Evolutionary conservation across 371 early-diverging fungal species (phyloP).

Genomic region (Syncephalastrum racemosum): DNA sequence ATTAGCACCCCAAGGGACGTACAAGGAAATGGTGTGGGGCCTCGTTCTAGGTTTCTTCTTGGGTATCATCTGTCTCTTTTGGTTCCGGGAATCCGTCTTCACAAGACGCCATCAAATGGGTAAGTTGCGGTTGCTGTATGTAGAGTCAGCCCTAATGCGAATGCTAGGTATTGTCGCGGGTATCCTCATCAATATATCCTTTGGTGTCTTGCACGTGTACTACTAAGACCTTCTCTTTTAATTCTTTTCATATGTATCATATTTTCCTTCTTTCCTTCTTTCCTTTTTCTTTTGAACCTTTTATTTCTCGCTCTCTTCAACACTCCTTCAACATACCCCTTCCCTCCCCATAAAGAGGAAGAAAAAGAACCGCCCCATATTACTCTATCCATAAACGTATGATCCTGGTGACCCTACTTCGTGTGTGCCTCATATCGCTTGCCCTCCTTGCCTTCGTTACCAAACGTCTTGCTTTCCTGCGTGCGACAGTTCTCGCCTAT

Average conservation of each 20-base stretch:
- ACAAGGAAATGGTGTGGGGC: conserved; percentile 62
- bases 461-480: conserved; percentile 25
- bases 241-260: conserved; percentile 1
- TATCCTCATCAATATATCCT: conserved; percentile 57
- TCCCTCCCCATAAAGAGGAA: too few relatives aligned
- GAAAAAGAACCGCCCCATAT: too few relatives aligned
- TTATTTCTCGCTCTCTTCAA: too few relatives aligned
- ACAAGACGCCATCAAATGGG: conserved; percentile 65
- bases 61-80: conserved; percentile 60
- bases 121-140: conserved; percentile 14
- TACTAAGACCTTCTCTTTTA: conserved; percentile 21
- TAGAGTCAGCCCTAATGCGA: not conserved
- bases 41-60: conserved; percentile 63
- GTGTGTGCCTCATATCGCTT: conserved; percentile 23
- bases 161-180: conserved; percentile 56
- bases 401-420: conserved; percentile 20
- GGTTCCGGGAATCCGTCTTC: conserved; percentile 66
- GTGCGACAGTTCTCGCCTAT: conserved; percentile 41
- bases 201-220: conserved; percentile 51
- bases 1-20: conserved; percentile 47
- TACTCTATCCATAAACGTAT: not conserved
- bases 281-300: not conserved
- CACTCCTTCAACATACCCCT: too few relatives aligned
- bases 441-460: conserved; percentile 23
- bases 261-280: not conserved